Base-by-base conservation (phyloP, 768 basidiomycete genomes). In the Lentinula aciculospora region DNA sequence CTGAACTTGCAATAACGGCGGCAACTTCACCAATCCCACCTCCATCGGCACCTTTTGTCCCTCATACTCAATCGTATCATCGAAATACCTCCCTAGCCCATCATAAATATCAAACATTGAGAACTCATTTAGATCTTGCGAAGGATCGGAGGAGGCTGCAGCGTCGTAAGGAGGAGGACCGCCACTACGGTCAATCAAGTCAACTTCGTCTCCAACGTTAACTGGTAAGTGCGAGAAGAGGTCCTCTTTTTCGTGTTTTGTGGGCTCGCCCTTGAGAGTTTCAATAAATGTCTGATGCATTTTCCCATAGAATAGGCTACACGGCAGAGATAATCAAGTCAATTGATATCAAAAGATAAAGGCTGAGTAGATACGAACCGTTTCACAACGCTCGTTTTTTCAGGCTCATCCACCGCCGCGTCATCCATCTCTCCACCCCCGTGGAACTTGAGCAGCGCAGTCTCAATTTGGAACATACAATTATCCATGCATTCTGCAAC, bases 401-500 rank as follows among this genome's bases (percentile, higher is more conserved):
- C 83, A 37, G 78, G 77, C 60, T 75, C 77, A 21, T 73, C 69
- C 9, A 68, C 76, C 36, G 72, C 72, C 40, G 72, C 64, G 8
- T 76, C 81, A 58, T 69, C 70, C 50, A 76, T 65, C 3, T 28
- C 45, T 10, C 9, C 25, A 12, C 72, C 78, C 15, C 51, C 51
- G 51, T 82, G 82, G 60, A 94, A 89, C 65, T 89, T 89, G 37
- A 93, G 76, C 47, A 93, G 69, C 1, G 94, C 94, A 3, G 92
- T 89, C 71, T 99, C 97, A 51, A 98, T 94, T 71, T 98, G 97
- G 74, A 97, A 97, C 80, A 99, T 89, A 75, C 95, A 95, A 65
- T 98, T 98, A 71, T 98, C 96, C 89, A 98, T 93, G 72, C 96
- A 98, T 72, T 99, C 97, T 0, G 96, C 88, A 12, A 98, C 95